Percentiles rank a stretch among this genome's conserved stretches.
Evolutionary conservation across 768 basidiomycete species (phyloP).

Genomic region (Leccinum incarnatum): DNA sequence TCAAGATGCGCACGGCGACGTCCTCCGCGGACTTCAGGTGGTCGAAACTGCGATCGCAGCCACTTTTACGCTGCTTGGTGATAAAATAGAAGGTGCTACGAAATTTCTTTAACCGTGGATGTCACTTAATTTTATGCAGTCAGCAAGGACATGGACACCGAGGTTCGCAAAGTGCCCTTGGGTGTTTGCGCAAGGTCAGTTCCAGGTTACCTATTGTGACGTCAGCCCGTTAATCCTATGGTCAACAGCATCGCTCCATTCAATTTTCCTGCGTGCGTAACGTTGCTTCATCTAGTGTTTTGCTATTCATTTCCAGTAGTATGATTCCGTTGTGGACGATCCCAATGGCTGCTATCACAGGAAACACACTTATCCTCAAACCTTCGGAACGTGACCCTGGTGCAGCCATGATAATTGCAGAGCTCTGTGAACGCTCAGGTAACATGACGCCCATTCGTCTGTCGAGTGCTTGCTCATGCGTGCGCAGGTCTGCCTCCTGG

Average conservation of each 20-base stretch:
- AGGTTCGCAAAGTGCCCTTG: conserved; percentile 76
- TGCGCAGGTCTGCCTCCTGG: conserved; percentile 70
- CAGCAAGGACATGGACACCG: conserved; percentile 95
- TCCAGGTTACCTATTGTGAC: background rate
- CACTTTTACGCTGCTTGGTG: conserved; percentile 82
- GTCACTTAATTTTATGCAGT: conserved; percentile 44
- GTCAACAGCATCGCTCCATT: conserved; percentile 71
- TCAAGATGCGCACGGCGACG: conserved; percentile 90
- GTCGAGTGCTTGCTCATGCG: background rate
- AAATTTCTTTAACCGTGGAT: background rate
- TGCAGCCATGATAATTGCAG: conserved; percentile 96
- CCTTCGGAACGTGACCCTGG: conserved; percentile 97
- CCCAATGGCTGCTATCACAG: conserved; percentile 82
- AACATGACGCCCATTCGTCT: background rate
- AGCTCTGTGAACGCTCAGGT: conserved; percentile 87
- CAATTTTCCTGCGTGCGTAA: conserved; percentile 80
- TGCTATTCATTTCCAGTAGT: conserved; percentile 33
- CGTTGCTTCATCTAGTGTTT: background rate
- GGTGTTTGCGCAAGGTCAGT: conserved; percentile 76
- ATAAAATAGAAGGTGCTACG: conserved; percentile 81
- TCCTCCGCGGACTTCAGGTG: conserved; percentile 89
- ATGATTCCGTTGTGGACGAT: conserved; percentile 99
- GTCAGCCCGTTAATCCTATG: conserved; percentile 2
- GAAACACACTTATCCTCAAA: conserved; percentile 93
- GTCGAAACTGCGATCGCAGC: conserved; percentile 79